Conservation (phyloP, 2,329 filamentous ascomycete genomes). For the Colletotrichum australisinense region DNA sequence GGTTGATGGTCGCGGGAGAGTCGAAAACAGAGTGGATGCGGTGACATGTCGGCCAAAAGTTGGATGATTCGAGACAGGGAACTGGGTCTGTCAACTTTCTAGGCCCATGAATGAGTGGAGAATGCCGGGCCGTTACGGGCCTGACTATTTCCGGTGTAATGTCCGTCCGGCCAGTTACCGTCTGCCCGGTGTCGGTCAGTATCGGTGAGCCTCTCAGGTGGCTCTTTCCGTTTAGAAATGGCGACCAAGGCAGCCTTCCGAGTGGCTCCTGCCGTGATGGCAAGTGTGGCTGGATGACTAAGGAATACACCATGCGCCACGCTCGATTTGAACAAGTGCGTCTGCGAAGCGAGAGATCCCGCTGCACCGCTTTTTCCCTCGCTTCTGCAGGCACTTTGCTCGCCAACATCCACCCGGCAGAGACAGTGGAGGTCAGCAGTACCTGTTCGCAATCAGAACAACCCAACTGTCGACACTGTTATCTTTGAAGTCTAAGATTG, state of each 20-base stretch:
- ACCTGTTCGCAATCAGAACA: background rate
- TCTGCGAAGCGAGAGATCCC: background rate
- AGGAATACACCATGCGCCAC: background rate
- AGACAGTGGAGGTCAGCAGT: background rate
- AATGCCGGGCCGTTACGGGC: background rate
- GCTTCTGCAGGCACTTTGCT: background rate
- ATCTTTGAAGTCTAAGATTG: background rate
- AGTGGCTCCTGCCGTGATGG: background rate
- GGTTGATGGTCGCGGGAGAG: conserved; percentile 23
- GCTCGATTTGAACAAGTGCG: background rate
- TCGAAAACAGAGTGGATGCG: conserved; percentile 15
- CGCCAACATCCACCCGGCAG: background rate
- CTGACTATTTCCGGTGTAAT: conserved; percentile 17
- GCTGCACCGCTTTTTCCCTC: background rate
- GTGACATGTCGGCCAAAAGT: conserved; percentile 31
- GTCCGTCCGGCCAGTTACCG: background rate
- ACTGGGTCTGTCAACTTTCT: background rate
- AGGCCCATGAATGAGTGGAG: background rate
- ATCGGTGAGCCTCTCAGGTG: background rate
- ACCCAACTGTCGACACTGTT: background rate
- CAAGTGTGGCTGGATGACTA: background rate
- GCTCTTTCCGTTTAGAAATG: background rate
- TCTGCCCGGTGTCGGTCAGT: background rate
- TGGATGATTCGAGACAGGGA: conserved; percentile 19
- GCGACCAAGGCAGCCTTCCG: background rate